Evolutionary conservation across 176 grass and related monocot genomes (phyloP).

Genomic region (Lolium rigidum): DNA sequence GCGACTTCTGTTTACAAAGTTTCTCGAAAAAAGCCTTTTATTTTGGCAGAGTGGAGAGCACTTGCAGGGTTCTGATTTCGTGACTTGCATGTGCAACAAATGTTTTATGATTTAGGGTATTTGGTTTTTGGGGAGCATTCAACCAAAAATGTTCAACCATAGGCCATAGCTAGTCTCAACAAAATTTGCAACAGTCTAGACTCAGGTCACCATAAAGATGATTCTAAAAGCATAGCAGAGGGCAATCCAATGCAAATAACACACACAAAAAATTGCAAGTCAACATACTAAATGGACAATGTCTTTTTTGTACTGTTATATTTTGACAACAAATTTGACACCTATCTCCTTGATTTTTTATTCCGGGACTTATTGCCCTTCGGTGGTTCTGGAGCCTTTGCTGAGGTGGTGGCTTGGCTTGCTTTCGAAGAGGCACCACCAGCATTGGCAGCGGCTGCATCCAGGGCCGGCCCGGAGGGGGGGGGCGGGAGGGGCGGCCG

Average conservation of each 20-base stretch:
- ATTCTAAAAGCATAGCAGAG: conserved; percentile 32
- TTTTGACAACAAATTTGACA: conserved; percentile 19
- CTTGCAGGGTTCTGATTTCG: no score
- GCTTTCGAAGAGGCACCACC: conserved; percentile 45
- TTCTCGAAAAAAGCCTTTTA: background rate
- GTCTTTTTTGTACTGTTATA: conserved; percentile 25
- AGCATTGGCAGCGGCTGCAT: conserved; percentile 26
- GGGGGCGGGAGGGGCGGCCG: no score
- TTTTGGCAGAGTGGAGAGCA: background rate
- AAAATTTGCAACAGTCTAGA: conserved; percentile 9
- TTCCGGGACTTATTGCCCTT: conserved; percentile 68
- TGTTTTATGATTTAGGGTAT: background rate
- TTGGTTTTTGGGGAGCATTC: background rate
- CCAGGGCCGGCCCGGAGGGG: no score
- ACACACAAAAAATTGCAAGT: conserved; percentile 33
- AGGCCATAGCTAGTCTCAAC: background rate
- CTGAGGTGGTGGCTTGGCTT: conserved; percentile 44
- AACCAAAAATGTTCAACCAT: background rate
- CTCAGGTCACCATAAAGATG: conserved; percentile 12
- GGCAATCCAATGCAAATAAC: background rate
- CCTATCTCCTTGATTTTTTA: conserved; percentile 82
- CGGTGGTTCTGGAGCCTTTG: conserved; percentile 64
- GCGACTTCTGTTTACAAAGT: background rate
- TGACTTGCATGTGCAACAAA: background rate
- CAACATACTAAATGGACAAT: conserved; percentile 28